Evolutionary conservation across 2,329 filamentous ascomycete species (phyloP).

Genomic region (Fusarium sp.): DNA sequence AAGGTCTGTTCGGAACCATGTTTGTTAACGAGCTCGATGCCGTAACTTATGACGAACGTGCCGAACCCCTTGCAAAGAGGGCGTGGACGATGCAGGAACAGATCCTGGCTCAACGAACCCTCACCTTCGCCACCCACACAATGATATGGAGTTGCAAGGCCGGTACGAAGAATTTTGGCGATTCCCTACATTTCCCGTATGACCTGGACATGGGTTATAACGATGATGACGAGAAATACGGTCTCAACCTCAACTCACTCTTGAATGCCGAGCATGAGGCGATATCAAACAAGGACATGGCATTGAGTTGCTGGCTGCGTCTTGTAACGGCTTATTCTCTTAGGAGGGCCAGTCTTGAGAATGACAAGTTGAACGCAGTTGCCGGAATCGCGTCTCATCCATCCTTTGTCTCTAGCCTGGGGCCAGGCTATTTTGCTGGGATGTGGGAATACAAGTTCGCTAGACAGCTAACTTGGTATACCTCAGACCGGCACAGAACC

Average conservation of each 20-base stretch:
- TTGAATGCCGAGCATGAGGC: background rate
- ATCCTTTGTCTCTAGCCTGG: background rate
- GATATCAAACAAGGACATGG: background rate
- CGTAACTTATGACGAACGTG: background rate
- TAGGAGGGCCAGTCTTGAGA: background rate
- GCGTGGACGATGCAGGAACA: constrained; percentile 1
- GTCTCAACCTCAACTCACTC: background rate
- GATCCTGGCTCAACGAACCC: background rate
- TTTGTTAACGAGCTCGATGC: background rate
- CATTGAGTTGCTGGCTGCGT: background rate
- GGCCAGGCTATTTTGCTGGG: background rate
- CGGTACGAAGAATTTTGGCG: background rate
- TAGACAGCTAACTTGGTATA: background rate
- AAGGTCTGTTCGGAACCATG: background rate
- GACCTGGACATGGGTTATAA: background rate
- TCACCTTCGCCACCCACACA: background rate
- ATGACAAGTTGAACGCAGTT: constrained; percentile 4
- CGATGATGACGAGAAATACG: no score
- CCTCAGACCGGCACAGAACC: background rate
- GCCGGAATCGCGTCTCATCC: background rate
- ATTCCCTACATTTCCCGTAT: background rate
- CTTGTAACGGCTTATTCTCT: background rate
- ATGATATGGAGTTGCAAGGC: background rate
- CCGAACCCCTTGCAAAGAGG: background rate
- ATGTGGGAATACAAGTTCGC: background rate